Conservation (phyloP, 2,329 filamentous ascomycete species). For the Tolypocladium capitatum region DNA sequence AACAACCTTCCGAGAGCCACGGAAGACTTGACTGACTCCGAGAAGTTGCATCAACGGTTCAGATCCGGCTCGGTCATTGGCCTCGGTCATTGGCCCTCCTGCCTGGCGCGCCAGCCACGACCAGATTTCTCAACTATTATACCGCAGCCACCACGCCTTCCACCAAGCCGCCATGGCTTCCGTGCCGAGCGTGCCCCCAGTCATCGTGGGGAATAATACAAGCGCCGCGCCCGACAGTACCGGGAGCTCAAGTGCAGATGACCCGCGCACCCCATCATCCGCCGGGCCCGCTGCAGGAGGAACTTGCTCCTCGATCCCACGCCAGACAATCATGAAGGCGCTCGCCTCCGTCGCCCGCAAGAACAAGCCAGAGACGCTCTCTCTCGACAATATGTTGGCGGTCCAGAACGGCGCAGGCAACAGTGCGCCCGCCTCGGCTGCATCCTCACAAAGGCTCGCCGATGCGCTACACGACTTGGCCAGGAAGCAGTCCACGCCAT, state of each 20-base stretch:
- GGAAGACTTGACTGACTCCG: background rate
- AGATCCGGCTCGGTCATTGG: too few relatives aligned
- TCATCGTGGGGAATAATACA: conserved; percentile 2
- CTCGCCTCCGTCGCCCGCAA: conserved; percentile 53
- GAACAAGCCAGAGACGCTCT: conserved; percentile 49
- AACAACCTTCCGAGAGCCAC: background rate
- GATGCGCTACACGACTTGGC: conserved; percentile 44
- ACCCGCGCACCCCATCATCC: conserved; percentile 8
- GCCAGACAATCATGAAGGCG: conserved; percentile 73
- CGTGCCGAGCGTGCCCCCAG: conserved; percentile 12
- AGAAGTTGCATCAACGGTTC: too few relatives aligned
- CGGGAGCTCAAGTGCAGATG: conserved; percentile 7
- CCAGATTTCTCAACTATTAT: background rate
- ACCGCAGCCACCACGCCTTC: background rate
- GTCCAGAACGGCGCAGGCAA: conserved; percentile 21
- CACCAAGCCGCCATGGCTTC: conserved; percentile 13
- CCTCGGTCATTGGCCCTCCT: conserved; percentile 9
- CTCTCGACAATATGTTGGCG: conserved; percentile 46
- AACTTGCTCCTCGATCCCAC: conserved; percentile 36
- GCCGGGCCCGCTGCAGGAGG: conserved; percentile 15
- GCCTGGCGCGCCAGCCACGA: conserved; percentile 2
- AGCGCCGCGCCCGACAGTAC: conserved; percentile 7
- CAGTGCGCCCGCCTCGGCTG: conserved; percentile 28
- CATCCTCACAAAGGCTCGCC: conserved; percentile 49
- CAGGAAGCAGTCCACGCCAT: conserved; percentile 21